Percentiles rank a stretch among this genome's conserved stretches.
phyloP scores from a whole-genome alignment of 2,329 filamentous ascomycete genomes.

The Xylariaceae sp. region DNA sequence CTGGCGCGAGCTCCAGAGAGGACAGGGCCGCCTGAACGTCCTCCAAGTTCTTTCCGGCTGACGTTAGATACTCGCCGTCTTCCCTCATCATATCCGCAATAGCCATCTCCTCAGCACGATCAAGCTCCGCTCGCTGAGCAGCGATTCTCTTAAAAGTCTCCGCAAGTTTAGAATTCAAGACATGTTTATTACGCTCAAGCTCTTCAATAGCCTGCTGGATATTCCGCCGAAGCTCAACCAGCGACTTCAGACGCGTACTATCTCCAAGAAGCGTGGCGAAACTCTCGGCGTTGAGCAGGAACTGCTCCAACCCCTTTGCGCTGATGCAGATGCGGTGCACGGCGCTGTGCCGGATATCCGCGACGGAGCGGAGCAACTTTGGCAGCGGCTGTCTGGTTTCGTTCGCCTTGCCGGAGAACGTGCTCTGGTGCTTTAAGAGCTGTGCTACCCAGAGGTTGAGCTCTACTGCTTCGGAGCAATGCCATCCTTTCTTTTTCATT shows the following conservation, averaged over 20 bases:
- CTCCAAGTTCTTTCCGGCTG: conserved; percentile 5
- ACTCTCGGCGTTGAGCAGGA: conserved; percentile 5
- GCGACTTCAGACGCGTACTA: not conserved
- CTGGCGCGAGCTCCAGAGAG: not conserved
- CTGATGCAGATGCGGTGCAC: conserved; percentile 10
- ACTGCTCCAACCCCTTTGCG: conserved; percentile 7
- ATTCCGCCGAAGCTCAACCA: not conserved
- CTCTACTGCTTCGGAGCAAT: conserved; percentile 8
- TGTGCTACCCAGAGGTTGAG: conserved; percentile 8
- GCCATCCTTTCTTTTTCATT: conserved; percentile 2
- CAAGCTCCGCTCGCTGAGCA: conserved; percentile 3
- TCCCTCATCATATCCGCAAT: conserved; percentile 6
- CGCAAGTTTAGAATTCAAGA: conserved; percentile 3
- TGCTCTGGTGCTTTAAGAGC: not conserved
- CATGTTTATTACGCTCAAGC: conserved; percentile 11
- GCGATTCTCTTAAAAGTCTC: conserved; percentile 5
- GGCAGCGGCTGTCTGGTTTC: not conserved
- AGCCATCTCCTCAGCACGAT: conserved; percentile 4
- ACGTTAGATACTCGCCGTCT: conserved; percentile 8
- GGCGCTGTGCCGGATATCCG: conserved; percentile 1
- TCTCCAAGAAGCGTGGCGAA: conserved; percentile 2
- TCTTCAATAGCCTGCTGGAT: conserved; percentile 11
- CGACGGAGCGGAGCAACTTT: not conserved
- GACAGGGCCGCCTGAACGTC: not conserved
- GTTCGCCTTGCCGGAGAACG: not conserved